These are phyloP conservation scores for Beauveria pseudobassiana DNA, from an alignment of 2,329 filamentous ascomycete species.

Conservation along the genomic window DNA sequence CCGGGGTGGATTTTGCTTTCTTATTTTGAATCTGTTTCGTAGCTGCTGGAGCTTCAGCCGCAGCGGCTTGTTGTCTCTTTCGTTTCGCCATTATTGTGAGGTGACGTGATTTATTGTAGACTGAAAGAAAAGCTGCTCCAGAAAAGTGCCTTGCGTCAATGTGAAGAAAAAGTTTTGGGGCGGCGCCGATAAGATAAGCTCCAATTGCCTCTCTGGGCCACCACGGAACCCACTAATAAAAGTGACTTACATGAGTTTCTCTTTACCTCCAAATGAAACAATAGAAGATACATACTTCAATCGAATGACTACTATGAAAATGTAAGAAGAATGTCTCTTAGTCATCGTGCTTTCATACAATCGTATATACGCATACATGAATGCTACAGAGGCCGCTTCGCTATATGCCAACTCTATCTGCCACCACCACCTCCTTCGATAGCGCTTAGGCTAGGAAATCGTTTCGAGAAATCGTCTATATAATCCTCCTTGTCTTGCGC, in stretches of 20 bases:
- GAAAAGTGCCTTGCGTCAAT: neutral
- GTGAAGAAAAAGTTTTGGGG: conserved; percentile 19
- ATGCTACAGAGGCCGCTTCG: neutral
- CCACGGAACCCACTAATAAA: neutral
- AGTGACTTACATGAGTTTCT: neutral
- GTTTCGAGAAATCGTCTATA: conserved; percentile 65
- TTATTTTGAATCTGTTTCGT: conserved; percentile 23
- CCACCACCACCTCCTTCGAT: conserved; percentile 45
- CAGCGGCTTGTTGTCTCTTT: conserved; percentile 35
- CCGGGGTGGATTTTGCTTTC: conserved; percentile 22
- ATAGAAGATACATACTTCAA: no score
- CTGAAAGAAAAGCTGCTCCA: neutral
- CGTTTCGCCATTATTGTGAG: conserved; percentile 37
- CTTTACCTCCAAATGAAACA: no score
- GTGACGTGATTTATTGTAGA: conserved; percentile 10
- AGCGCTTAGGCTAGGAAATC: conserved; percentile 76
- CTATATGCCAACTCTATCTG: conserved; percentile 5
- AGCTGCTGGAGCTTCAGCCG: conserved; percentile 16
- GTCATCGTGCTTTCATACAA: neutral
- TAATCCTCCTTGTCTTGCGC: conserved; percentile 57
- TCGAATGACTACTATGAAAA: neutral
- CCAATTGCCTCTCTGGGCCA: neutral
- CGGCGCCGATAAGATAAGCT: conserved; percentile 27
- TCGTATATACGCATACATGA: conserved; percentile 2
- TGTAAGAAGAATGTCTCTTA: conserved; percentile 1